A percentile compares a stretch with the other conserved stretches of the same genome.
phyloP scores from a whole-genome alignment of 1,139 yeast genomes.

The Lodderomyces orthopsilosis region DNA sequence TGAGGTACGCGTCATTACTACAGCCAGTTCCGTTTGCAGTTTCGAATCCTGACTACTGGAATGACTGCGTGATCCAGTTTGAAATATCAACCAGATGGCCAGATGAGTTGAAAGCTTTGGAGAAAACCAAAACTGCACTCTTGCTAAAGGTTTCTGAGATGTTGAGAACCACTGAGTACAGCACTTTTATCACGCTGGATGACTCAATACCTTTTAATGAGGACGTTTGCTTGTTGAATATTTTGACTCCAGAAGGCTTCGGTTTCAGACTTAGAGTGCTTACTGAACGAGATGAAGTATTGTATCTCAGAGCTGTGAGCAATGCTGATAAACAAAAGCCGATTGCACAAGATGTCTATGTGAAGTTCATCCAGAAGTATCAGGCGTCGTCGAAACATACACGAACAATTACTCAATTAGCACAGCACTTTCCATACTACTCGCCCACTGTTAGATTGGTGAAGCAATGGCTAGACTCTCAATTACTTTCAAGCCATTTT shows the following conservation, averaged over 20 bases:
- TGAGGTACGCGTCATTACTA: slow-evolving; percentile 70
- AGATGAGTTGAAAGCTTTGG: slow-evolving; percentile 79
- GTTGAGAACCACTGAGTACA: slow-evolving; percentile 52
- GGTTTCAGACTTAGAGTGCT: slow-evolving; percentile 74
- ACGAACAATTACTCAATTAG: slow-evolving; percentile 66
- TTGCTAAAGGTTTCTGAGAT: slow-evolving; percentile 67
- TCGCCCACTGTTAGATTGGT: slow-evolving; percentile 81
- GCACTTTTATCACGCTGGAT: slow-evolving; percentile 59
- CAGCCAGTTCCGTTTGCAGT: slow-evolving; percentile 83
- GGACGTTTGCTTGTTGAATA: slow-evolving; percentile 55
- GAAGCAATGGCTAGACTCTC: slow-evolving; percentile 82
- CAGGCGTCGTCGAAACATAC: slow-evolving; percentile 78
- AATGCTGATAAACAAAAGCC: slow-evolving; percentile 61
- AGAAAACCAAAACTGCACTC: slow-evolving; percentile 88
- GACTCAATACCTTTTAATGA: slow-evolving; percentile 65
- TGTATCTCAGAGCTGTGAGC: slow-evolving; percentile 67
- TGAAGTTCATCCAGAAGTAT: slow-evolving; percentile 66
- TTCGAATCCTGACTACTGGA: slow-evolving; percentile 77
- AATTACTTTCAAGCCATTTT: slow-evolving; percentile 64
- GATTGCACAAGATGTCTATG: slow-evolving; percentile 58
- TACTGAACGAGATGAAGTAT: slow-evolving; percentile 77
- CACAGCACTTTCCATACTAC: slow-evolving; percentile 71
- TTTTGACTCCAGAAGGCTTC: slow-evolving; percentile 83
- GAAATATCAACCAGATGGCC: slow-evolving; percentile 96
- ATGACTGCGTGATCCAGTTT: slow-evolving; percentile 78